phyloP scores from a whole-genome alignment of 2,329 filamentous ascomycete genomes.

The Rasamsonia emersonii region DNA sequence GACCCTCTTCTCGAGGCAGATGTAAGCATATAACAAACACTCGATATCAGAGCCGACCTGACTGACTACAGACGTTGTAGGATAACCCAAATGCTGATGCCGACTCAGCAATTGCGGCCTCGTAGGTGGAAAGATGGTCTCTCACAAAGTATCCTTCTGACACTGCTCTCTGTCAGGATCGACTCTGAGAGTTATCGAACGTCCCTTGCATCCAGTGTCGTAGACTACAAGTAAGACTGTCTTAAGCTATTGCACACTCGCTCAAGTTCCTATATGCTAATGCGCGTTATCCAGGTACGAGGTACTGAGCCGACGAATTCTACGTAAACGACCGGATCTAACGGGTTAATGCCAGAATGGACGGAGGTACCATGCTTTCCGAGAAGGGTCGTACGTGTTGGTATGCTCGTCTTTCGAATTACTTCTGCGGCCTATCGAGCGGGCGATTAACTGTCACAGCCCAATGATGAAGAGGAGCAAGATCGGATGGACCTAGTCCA shows the following conservation, averaged over 20 bases:
- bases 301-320: background rate
- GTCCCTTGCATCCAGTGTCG: constrained; percentile 2
- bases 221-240: constrained; percentile 2
- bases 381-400: constrained; percentile 3
- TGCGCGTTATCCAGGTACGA: constrained; percentile 4
- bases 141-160: no score
- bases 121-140: no score
- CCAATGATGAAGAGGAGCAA: constrained; percentile 1
- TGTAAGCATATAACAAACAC: no score
- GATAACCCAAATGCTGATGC: no score
- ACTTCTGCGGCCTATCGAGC: background rate
- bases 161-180: no score
- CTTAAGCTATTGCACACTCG: no score
- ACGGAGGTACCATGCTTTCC: constrained; percentile 10
- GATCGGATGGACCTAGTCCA: background rate
- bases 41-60: no score
- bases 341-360: background rate
- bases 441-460: background rate
- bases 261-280: background rate
- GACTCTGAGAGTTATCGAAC: constrained; percentile 1
- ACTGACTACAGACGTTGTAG: no score
- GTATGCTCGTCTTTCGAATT: constrained; percentile 1
- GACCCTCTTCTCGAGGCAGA: no score
- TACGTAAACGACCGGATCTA: no score
- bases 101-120: no score